Evolutionary conservation across 2,329 filamentous ascomycete species (phyloP).

Genomic region (Scedosporium aurantiacum): DNA sequence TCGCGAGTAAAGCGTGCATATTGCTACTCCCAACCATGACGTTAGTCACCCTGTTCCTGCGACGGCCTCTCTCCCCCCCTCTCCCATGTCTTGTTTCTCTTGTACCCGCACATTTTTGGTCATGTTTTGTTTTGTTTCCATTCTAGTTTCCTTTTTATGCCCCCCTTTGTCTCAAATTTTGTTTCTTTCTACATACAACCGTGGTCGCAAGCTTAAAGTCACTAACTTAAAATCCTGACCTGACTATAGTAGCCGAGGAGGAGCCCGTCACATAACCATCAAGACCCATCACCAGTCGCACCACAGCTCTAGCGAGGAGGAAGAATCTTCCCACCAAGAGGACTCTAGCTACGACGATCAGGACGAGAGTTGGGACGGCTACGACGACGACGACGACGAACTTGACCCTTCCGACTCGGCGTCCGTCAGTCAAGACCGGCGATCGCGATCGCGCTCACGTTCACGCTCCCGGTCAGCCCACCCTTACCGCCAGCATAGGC

Average conservation of each 20-base stretch:
- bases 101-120: background rate
- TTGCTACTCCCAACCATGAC: background rate
- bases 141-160: background rate
- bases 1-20: slow-evolving; percentile 25
- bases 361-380: slow-evolving; percentile 16
- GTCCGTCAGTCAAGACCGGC: slow-evolving; percentile 29
- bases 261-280: slow-evolving; percentile 18
- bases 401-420: slow-evolving; percentile 47
- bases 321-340: slow-evolving; percentile 22
- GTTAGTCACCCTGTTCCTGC: slow-evolving; percentile 1
- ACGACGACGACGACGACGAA: slow-evolving; percentile 25
- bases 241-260: slow-evolving; percentile 13
- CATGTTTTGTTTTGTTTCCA: background rate
- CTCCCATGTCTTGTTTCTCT: slow-evolving; percentile 10
- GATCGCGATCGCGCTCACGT: slow-evolving; percentile 14
- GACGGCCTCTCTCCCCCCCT: slow-evolving; percentile 9
- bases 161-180: slow-evolving; percentile 9
- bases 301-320: slow-evolving; percentile 20
- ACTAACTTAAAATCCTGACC: slow-evolving; percentile 10
- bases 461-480: slow-evolving; percentile 11
- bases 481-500: slow-evolving; percentile 9
- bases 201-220: background rate
- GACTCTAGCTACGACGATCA: slow-evolving; percentile 19
- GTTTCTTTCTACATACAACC: slow-evolving; percentile 10
- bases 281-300: slow-evolving; percentile 21